Evolutionary conservation across 345 rosid species (phyloP).

Genomic region (Eucalyptus shirleyi): DNA sequence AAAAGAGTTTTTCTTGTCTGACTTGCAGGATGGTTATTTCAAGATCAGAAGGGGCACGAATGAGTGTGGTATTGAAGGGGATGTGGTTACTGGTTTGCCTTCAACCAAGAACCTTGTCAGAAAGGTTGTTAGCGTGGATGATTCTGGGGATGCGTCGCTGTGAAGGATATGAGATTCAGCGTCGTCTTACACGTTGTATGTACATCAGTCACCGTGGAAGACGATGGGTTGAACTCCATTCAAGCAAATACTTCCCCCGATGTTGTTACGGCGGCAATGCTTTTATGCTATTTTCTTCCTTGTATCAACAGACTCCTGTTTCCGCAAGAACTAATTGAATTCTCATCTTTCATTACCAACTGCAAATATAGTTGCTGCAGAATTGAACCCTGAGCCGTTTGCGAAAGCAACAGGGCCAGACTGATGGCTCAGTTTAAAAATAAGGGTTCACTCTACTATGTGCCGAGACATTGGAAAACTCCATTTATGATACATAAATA

Average conservation of each 20-base stretch:
- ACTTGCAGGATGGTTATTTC: conserved; percentile 79
- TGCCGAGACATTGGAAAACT: neutral
- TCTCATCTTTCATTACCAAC: neutral
- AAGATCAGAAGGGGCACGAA: conserved; percentile 79
- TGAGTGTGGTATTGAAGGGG: conserved; percentile 87
- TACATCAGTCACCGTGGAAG: neutral
- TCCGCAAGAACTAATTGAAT: neutral
- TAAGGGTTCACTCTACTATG: neutral
- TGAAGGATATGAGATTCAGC: neutral
- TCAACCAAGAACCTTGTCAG: conserved; percentile 57
- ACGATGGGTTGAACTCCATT: neutral
- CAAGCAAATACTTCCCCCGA: neutral
- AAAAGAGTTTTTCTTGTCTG: neutral
- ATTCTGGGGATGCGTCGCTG: conserved; percentile 21
- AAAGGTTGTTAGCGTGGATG: conserved; percentile 19
- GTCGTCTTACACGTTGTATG: neutral
- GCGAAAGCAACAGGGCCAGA: neutral
- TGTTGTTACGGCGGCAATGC: neutral
- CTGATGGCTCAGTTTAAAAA: neutral
- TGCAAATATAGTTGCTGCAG: neutral
- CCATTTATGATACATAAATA: neutral
- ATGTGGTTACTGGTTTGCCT: conserved; percentile 72
- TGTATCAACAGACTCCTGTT: neutral
- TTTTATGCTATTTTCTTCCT: neutral
- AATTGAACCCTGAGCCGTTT: neutral